phyloP scores from a whole-genome alignment of 306 rosid species.

The Vachellia pachyceras region DNA sequence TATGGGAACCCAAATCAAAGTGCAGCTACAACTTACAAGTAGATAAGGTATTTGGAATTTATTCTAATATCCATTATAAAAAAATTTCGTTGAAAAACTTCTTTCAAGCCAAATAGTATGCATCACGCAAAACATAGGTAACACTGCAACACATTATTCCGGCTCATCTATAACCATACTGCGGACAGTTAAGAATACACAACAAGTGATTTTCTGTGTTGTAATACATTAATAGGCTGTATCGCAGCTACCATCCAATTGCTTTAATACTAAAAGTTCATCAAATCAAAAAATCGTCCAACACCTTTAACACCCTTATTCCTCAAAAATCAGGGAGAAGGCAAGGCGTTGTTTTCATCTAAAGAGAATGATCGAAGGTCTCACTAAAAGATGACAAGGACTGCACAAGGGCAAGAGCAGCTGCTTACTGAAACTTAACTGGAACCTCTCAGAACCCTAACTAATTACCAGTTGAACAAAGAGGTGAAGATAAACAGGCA shows the following conservation, averaged over 20 bases:
- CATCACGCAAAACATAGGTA: neutral
- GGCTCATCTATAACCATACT: conserved; percentile 8
- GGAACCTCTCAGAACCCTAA: neutral
- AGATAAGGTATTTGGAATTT: conserved; percentile 8
- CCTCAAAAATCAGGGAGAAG: neutral
- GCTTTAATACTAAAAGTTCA: conserved; percentile 3
- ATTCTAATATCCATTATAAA: neutral
- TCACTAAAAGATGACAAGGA: neutral
- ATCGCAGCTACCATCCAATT: neutral
- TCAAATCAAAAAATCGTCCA: neutral
- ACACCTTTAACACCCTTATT: neutral
- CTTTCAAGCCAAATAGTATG: conserved; percentile 28
- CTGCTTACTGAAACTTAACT: conserved; percentile 20
- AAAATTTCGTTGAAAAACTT: conserved; percentile 8
- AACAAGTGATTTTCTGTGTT: neutral
- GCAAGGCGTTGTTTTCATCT: neutral
- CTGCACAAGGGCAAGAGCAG: neutral
- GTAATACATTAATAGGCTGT: neutral
- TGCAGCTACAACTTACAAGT: conserved; percentile 27
- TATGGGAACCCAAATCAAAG: neutral
- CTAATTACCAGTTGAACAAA: conserved; percentile 6
- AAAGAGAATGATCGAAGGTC: neutral
- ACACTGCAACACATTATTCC: conserved; percentile 4
- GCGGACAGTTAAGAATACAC: conserved; percentile 9
- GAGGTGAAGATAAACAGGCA: conserved; percentile 4